Base-by-base conservation (phyloP, 176 grass and related monocot genomes). In the Oryza glaberrima region DNA sequence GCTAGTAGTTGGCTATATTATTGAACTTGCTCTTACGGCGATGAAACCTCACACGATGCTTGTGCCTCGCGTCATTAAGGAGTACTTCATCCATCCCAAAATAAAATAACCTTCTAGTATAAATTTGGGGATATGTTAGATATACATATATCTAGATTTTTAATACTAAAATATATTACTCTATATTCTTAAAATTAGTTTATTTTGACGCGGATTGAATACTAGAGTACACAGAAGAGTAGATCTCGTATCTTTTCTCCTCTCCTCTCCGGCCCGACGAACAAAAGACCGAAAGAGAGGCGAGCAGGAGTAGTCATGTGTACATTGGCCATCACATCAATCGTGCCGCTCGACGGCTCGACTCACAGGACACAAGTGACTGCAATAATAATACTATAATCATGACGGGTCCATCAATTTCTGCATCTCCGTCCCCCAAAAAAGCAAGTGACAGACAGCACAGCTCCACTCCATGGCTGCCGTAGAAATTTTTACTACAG, bases 371-470 rank as follows among this genome's bases (percentile, higher is more conserved):
- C 72, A 51, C 30, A 8, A 85, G 71, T 65, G 82, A 78, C 73
- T 25, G 56, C 67, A 64, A 73, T 85, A 90, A 77, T 72, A 86
- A 81, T 85, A 71, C 73, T 67, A 58, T 51, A 70, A 76, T 84
- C 77, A 81, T 72, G 70, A 71, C 20, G 19, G 60, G 70, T 73
- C 80, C 80, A 26, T 76, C 70, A 66, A 38, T 63, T 63, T 34
- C 65, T 14, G 23, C 67, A 2, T 12, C 70, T 32, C 15, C 54
- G n/a, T 72, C 69, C 61, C 30, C 69, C 46, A 11, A 52, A 49
- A 76, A 82, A 61, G 25, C 48, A 76, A 16, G 7, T 23, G 35
- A 49, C 43, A 14, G 23, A 65, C 20, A 61, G 56, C 56, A 61
- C 56, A 61, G 56, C 56, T 58, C 52, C 17, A 58, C 52, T 20